Conservation (phyloP, 805 yeast genomes). For the Naumovozyma baii region DNA sequence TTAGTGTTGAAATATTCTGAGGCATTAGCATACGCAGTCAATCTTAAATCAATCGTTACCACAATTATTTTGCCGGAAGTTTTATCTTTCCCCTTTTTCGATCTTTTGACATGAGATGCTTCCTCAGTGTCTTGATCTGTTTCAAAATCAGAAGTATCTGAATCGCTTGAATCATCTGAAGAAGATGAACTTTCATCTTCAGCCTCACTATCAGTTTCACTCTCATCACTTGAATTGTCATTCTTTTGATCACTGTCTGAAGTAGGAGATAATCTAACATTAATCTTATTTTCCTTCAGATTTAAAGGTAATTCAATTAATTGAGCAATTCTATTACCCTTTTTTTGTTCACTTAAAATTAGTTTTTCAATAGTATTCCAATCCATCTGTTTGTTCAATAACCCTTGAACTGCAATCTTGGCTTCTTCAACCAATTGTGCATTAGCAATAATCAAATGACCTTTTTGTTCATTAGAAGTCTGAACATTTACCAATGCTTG, state of each 20-base stretch:
- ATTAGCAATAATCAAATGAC: conserved; percentile 59
- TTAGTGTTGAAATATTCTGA: conserved; percentile 69
- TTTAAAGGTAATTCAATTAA: conserved; percentile 59
- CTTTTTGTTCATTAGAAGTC: conserved; percentile 53
- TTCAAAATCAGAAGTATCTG: conserved; percentile 13
- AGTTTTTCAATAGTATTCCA: conserved; percentile 82
- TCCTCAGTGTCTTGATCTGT: conserved; percentile 8
- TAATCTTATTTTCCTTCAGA: conserved; percentile 57
- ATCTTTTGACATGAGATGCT: conserved; percentile 4
- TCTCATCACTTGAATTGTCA: conserved; percentile 13
- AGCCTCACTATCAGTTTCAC: conserved; percentile 20
- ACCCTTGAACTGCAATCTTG: conserved; percentile 50
- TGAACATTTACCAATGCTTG: conserved; percentile 56
- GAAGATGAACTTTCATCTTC: conserved; percentile 21
- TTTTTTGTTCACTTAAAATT: conserved; percentile 56
- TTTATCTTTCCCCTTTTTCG: conserved; percentile 6
- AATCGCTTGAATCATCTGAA: conserved; percentile 7
- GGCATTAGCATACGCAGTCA: conserved; percentile 85
- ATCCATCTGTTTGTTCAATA: conserved; percentile 80
- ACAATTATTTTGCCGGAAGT: conserved; percentile 26
- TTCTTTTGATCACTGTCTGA: conserved; percentile 32
- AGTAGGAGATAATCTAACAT: conserved; percentile 41
- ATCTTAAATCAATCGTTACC: conserved; percentile 55
- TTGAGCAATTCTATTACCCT: conserved; percentile 56
- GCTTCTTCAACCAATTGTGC: conserved; percentile 68